Evolutionary conservation across 345 rosid genomes (phyloP).

Genomic region (Corymbia maculata): DNA sequence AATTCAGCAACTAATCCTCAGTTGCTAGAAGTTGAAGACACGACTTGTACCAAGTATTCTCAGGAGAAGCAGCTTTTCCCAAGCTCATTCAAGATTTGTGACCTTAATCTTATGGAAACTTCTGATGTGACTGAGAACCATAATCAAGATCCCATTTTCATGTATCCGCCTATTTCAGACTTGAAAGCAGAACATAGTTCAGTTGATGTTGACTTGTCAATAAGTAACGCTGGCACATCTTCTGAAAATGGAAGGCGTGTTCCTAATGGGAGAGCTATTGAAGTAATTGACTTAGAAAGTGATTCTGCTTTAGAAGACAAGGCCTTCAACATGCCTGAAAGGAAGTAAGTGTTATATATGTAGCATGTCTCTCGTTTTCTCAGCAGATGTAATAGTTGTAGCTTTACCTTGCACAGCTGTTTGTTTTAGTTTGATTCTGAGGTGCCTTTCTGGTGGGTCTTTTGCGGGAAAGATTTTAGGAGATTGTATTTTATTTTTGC

Average conservation of each 20-base stretch:
- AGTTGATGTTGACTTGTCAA: slow-evolving; percentile 71
- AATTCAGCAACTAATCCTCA: slow-evolving; percentile 15
- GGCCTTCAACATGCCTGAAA: slow-evolving; percentile 32
- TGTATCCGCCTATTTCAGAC: slow-evolving; percentile 21
- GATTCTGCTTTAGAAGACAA: slow-evolving; percentile 56
- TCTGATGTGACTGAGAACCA: slow-evolving; percentile 49
- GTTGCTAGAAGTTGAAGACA: slow-evolving; percentile 15
- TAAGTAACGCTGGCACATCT: slow-evolving; percentile 49
- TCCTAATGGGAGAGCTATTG: slow-evolving; percentile 56
- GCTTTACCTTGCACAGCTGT: not conserved
- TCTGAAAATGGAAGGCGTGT: slow-evolving; percentile 32
- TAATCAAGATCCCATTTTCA: slow-evolving; percentile 23
- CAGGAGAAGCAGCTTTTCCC: slow-evolving; percentile 78
- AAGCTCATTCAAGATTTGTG: slow-evolving; percentile 80
- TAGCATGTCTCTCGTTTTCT: not conserved
- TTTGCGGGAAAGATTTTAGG: not conserved
- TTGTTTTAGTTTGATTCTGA: not conserved
- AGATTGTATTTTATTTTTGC: not conserved
- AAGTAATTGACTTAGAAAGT: slow-evolving; percentile 83
- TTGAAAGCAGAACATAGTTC: slow-evolving; percentile 34
- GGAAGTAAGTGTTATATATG: slow-evolving; percentile 38
- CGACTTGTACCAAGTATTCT: slow-evolving; percentile 26
- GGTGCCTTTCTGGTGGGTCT: not conserved
- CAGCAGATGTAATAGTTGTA: not conserved
- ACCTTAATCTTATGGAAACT: slow-evolving; percentile 78